Evolutionary conservation across 306 rosid species (phyloP), one percentile per base, ranked within the genome.

Genomic region (Trifolium repens): DNA sequence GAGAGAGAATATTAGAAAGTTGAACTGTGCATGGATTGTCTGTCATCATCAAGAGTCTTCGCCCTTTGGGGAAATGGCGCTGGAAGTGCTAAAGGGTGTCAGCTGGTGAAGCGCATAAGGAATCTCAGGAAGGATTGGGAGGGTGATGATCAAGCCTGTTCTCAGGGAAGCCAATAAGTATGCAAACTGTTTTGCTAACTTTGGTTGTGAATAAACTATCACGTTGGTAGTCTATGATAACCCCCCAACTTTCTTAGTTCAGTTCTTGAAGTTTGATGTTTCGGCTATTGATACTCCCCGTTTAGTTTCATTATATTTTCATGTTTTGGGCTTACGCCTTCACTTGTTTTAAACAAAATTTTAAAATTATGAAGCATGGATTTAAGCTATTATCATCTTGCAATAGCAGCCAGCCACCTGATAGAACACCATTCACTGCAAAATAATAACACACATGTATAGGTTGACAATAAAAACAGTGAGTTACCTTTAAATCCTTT

Each of bases 401-500:
- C 17, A 69, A 53, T 15, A 37, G 62, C 26, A 58, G 24, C 52
- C 73, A 26, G 39, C 27, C 40, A 73, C 50, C 15, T 54, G 37
- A 60, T 14, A 75, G 40, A 34, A 53, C 46, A 69, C 16, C 50
- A 64, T 57, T 54, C 32, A 50, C 62, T 11, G 8, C 17, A 10
- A 59, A 59, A 37, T 2, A 27, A 27, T 27, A 27, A 27, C 17
- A 42, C 7, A 32, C 19, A 32, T 13, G 5, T 22, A 32, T 26
- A 57, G 68, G 65, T 67, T 49, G 16, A 49, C 39, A 52, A 59
- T 9, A 68, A 34, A 72, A 26, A 63, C 32, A 17, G 17, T 10
- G 17, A 39, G 24, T 49, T 84, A 94, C 97, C 90, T 90, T 86
- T 90, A 83, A 85, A 90, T 78, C 90, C 96, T 54, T 80, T 91